Base-by-base conservation (phyloP, 257 asterid genomes). In the Eustoma russellianum region DNA sequence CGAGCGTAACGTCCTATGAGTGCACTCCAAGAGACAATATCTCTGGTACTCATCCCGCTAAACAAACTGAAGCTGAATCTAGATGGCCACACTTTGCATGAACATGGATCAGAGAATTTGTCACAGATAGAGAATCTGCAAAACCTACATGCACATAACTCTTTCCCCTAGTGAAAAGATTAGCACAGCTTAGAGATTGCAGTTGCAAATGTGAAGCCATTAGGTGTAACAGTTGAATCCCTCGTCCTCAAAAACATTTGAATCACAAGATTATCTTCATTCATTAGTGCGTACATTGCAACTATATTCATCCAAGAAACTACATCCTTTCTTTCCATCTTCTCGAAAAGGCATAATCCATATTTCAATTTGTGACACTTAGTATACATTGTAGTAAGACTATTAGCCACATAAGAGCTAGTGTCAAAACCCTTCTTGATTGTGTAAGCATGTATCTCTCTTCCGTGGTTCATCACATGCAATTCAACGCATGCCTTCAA, bases 251-350 rank as follows among this genome's bases (percentile, higher is more conserved):
- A 48, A 68, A 90, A 86, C 5, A 78, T 68, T 52, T 76, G 67
- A 46, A 90, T 77, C 9, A 77, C 96, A 57, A 64, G 74, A 41
- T 61, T 48, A 8, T 79, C 86, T 62, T 80, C 77, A 52, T 91
- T 93, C 35, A 66, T 60, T 70, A 83, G 96, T 47, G 83, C 72
- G 66, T 80, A 76, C 2, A 84, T 73, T 3, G 78, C 70, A 61
- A 90, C 86, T 55, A 77, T 55, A 24, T 80, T 78, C 9, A 95
- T 90, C 94, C 96, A 90, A 14, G 96, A 83, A 63, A 86, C 98
- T 64, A 90, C 96, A 60, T 90, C 98, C 9, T 58, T 88, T 16
- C 53, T 63, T 18, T 64, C 77, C 92, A 86, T 83, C 59, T 60
- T 78, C 55, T 70, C 63, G 57, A 90, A 90, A 51, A 90, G 63